Evolutionary conservation across 2,329 filamentous ascomycete genomes (phyloP).

Genomic region (Atkinsonella texensis): DNA sequence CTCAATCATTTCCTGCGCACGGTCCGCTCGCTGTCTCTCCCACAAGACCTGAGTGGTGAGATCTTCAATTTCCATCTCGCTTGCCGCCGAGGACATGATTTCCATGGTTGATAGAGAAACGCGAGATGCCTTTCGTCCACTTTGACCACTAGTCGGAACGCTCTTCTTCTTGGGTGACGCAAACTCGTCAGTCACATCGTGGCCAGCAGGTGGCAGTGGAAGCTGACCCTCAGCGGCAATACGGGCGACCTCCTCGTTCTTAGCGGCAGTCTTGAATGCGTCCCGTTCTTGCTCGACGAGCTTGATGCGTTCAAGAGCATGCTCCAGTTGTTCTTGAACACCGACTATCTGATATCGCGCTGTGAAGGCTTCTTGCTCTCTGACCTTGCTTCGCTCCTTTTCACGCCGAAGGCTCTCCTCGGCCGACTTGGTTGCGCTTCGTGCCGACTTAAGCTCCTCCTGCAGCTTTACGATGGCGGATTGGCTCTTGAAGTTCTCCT

Average conservation of each 20-base stretch:
- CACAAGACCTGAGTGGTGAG: constrained; percentile 40
- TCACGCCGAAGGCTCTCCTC: constrained; percentile 52
- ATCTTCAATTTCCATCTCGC: constrained; percentile 47
- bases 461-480: constrained; percentile 58
- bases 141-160: constrained; percentile 12
- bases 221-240: constrained; percentile 62
- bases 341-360: constrained; percentile 54
- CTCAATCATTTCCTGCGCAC: constrained; percentile 60
- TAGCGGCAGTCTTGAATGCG: constrained; percentile 56
- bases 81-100: constrained; percentile 41
- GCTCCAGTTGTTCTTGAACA: constrained; percentile 54
- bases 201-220: constrained; percentile 41
- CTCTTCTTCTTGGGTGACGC: constrained; percentile 43
- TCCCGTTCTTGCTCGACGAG: constrained; percentile 64
- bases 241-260: constrained; percentile 61
- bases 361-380: constrained; percentile 58
- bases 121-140: constrained; percentile 28
- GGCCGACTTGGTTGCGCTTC: constrained; percentile 38
- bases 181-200: constrained; percentile 48
- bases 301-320: constrained; percentile 49
- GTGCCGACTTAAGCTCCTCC: constrained; percentile 56
- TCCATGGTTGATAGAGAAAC: constrained; percentile 36
- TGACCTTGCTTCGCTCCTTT: constrained; percentile 45
- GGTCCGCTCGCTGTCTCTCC: constrained; percentile 52
- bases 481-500: constrained; percentile 66